phyloP scores from a whole-genome alignment of 192 early-diverging fungal species.

The Backusella mclennaniae region DNA sequence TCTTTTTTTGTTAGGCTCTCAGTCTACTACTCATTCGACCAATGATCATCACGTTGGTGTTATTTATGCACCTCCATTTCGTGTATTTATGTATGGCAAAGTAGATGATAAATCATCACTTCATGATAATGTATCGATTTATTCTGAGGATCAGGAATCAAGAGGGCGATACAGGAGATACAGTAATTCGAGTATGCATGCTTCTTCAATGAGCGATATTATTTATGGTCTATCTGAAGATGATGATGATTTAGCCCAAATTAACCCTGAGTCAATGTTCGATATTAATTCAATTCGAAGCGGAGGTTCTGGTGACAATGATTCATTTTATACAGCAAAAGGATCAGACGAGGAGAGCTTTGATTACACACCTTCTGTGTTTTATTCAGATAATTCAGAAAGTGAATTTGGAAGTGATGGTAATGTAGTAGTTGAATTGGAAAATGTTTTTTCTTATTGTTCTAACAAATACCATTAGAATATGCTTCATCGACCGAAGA shows the following conservation, averaged over 20 bases:
- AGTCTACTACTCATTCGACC: conserved; percentile 20
- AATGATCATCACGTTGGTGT: conserved; percentile 47
- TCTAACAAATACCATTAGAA: not conserved
- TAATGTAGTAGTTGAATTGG: not conserved
- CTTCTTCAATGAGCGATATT: not conserved
- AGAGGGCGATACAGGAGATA: not conserved
- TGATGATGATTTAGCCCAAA: not conserved
- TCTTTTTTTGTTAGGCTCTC: conserved; percentile 10
- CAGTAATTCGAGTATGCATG: not conserved
- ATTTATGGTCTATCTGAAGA: not conserved
- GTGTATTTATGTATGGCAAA: conserved; percentile 38
- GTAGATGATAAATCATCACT: not conserved
- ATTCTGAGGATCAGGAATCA: not conserved
- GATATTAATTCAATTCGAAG: conserved; percentile 7
- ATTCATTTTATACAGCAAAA: conserved; percentile 25
- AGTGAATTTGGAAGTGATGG: conserved; percentile 20
- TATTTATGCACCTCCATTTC: conserved; percentile 50
- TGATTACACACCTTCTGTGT: not conserved
- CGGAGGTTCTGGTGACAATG: conserved; percentile 8
- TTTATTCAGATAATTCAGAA: conserved; percentile 18
- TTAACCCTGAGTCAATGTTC: not conserved
- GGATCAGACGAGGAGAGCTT: conserved; percentile 18
- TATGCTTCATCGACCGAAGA: not conserved
- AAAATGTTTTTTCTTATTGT: not conserved
- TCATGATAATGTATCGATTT: not conserved